phyloP scores from a whole-genome alignment of 192 early-diverging fungal species.

The Bifiguratus adelaidae region DNA sequence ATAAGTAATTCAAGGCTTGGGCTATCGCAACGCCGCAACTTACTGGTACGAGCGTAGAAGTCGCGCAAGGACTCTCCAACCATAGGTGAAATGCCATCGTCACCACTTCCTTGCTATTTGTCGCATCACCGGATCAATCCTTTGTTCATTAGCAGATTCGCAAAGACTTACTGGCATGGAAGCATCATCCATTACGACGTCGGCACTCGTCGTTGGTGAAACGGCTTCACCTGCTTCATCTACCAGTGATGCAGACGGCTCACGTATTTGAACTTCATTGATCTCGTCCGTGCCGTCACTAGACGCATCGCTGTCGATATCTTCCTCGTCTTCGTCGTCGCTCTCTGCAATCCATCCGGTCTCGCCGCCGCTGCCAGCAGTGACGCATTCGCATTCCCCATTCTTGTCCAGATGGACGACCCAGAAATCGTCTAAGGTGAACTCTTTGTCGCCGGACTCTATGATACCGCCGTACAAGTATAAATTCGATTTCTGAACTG shows the following conservation, averaged over 20 bases:
- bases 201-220: too few relatives aligned
- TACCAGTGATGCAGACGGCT: too few relatives aligned
- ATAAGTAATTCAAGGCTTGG: too few relatives aligned
- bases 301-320: slow-evolving; percentile 32
- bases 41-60: slow-evolving; percentile 34
- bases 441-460: slow-evolving; percentile 48
- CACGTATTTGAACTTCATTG: too few relatives aligned
- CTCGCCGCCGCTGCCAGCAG: slow-evolving; percentile 29
- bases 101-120: slow-evolving; percentile 24
- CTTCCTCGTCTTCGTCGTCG: slow-evolving; percentile 30
- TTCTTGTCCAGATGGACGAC: slow-evolving; percentile 54
- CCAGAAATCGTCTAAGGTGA: slow-evolving; percentile 52
- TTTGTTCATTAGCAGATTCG: too few relatives aligned
- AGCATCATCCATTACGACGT: too few relatives aligned
- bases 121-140: too few relatives aligned
- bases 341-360: slow-evolving; percentile 37
- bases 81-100: slow-evolving; percentile 27
- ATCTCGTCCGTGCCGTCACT: too few relatives aligned
- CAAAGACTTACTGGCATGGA: too few relatives aligned
- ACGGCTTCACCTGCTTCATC: too few relatives aligned
- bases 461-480: slow-evolving; percentile 58
- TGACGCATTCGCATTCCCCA: slow-evolving; percentile 39
- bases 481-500: slow-evolving; percentile 35
- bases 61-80: slow-evolving; percentile 29
- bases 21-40: neutral